Percentiles rank a stretch among this genome's conserved stretches.
phyloP scores from a whole-genome alignment of 2,329 filamentous ascomycete genomes.

The Epichloe elymi region DNA sequence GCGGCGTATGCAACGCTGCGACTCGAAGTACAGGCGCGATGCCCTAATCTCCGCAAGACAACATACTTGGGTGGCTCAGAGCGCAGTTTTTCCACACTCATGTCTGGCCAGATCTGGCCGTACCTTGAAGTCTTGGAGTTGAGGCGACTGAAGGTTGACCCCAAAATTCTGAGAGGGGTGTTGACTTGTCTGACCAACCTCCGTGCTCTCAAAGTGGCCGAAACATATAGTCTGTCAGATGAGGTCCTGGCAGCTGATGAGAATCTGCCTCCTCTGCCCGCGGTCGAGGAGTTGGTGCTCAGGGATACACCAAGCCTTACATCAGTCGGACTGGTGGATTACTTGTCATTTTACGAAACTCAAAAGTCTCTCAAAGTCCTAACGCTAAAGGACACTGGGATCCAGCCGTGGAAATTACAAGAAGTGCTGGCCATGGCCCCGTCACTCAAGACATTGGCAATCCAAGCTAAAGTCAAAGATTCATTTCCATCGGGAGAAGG shows the following conservation, averaged over 20 bases:
- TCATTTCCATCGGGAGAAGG: conserved; percentile 34
- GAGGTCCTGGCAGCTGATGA: conserved; percentile 57
- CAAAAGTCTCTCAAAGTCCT: conserved; percentile 52
- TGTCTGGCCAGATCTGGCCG: conserved; percentile 52
- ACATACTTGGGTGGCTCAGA: conserved; percentile 69
- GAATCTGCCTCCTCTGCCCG: conserved; percentile 57
- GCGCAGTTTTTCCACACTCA: conserved; percentile 58
- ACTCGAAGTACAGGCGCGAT: conserved; percentile 72
- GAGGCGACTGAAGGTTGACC: conserved; percentile 54
- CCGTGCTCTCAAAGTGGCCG: conserved; percentile 60
- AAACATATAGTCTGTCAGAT: conserved; percentile 60
- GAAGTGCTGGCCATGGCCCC: conserved; percentile 45
- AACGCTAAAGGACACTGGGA: conserved; percentile 57
- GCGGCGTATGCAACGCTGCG: conserved; percentile 60
- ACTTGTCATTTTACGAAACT: conserved; percentile 49
- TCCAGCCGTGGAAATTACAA: conserved; percentile 49
- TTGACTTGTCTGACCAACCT: conserved; percentile 54
- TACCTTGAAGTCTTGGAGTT: conserved; percentile 63
- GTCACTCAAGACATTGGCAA: conserved; percentile 42
- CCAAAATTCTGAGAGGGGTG: conserved; percentile 55
- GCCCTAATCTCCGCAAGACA: conserved; percentile 80
- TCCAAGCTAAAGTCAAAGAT: conserved; percentile 36
- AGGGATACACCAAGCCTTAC: conserved; percentile 61
- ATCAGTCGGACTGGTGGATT: conserved; percentile 52
- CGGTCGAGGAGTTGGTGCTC: conserved; percentile 60